phyloP scores from a whole-genome alignment of 2,329 filamentous ascomycete genomes.

The Trichoderma sp. region DNA sequence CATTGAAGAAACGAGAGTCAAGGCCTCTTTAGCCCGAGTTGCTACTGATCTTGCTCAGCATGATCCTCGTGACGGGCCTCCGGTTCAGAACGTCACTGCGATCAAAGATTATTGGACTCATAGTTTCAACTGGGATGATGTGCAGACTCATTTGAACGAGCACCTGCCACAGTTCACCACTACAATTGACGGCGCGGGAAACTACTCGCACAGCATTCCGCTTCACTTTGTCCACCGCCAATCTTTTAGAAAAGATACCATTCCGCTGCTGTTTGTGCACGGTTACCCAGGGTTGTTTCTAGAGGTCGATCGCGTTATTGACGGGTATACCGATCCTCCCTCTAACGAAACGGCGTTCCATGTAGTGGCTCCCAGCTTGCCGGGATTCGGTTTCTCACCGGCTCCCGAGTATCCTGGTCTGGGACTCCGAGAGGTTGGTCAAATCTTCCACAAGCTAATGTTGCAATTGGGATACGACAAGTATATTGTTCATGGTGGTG shows the following conservation, averaged over 20 bases:
- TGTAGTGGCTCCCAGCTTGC: not conserved
- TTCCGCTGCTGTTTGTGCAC: not conserved
- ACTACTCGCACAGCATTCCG: not conserved
- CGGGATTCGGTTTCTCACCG: not conserved
- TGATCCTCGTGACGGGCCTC: not conserved
- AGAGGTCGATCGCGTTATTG: not conserved
- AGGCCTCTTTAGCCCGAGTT: not conserved
- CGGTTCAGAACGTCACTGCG: not conserved
- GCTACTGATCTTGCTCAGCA: not conserved
- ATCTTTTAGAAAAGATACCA: not conserved
- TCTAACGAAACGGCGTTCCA: not conserved
- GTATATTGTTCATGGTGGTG: not conserved
- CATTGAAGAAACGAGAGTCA: conserved; percentile 4
- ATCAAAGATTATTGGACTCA: not conserved
- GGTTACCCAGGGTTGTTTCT: not conserved
- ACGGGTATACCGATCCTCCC: not conserved
- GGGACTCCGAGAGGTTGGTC: not conserved
- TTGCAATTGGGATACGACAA: not conserved
- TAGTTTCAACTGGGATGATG: not conserved
- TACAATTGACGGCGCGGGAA: not conserved
- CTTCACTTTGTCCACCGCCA: not conserved
- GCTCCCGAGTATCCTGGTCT: not conserved
- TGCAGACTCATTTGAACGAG: not conserved
- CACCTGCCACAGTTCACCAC: not conserved
- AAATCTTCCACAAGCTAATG: not conserved